Percentiles rank a stretch among this genome's conserved stretches.
Conservation (phyloP, 805 yeast genomes). For the Cyberlindnera euphorbiiphila region DNA sequence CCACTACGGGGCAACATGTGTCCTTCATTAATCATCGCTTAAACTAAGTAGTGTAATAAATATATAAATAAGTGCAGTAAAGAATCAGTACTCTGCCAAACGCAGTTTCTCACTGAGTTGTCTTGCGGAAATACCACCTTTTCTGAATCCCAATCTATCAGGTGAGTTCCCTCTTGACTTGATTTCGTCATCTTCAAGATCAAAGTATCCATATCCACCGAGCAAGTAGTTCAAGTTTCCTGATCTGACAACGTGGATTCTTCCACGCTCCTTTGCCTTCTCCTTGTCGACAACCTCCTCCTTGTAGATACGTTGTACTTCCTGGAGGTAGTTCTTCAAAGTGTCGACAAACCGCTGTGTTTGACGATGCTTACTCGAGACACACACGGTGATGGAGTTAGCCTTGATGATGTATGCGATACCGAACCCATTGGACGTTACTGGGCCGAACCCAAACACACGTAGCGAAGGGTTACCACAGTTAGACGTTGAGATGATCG, state of each 20-base stretch:
- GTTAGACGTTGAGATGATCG: conserved; percentile 77
- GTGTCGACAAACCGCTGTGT: conserved; percentile 74
- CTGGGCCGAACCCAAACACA: conserved; percentile 90
- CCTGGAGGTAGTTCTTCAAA: conserved; percentile 56
- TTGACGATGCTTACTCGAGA: conserved; percentile 85
- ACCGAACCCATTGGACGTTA: conserved; percentile 88
- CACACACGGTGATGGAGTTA: conserved; percentile 74
- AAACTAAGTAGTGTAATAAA: background rate
- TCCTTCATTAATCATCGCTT: background rate
- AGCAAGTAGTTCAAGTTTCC: conserved; percentile 41
- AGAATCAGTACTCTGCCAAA: conserved; percentile 27
- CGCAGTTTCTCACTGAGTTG: conserved; percentile 28
- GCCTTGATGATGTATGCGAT: conserved; percentile 83
- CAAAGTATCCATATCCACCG: conserved; percentile 89
- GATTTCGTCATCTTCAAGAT: conserved; percentile 57
- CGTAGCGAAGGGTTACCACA: conserved; percentile 91
- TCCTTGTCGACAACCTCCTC: conserved; percentile 23
- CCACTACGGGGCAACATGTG: no score
- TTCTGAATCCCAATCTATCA: conserved; percentile 24
- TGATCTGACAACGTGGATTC: conserved; percentile 28
- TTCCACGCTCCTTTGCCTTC: conserved; percentile 25
- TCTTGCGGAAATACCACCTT: conserved; percentile 24
- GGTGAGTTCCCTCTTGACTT: conserved; percentile 40
- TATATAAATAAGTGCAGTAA: conserved; percentile 2
- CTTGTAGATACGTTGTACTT: conserved; percentile 47